phyloP scores from a whole-genome alignment of 257 asterid genomes.

The Anisodus tanguticus region DNA sequence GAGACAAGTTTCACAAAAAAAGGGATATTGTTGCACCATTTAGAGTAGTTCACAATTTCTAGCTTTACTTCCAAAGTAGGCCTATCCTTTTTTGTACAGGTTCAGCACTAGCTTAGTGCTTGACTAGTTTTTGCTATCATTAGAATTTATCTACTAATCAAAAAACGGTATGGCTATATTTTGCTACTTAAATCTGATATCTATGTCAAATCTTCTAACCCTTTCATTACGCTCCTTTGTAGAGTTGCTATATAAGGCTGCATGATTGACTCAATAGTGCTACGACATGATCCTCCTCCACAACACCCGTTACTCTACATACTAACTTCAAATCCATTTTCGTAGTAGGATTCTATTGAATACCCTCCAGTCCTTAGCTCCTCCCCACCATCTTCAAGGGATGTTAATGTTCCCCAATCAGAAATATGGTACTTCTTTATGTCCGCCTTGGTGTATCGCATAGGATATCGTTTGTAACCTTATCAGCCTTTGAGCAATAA shows the following conservation, averaged over 20 bases:
- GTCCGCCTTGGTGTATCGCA: no score
- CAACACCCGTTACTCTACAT: neutral
- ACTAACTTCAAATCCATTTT: conserved; percentile 16
- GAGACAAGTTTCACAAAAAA: conserved; percentile 2
- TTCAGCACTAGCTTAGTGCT: neutral
- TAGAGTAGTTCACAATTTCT: conserved; percentile 1
- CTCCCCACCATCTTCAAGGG: neutral
- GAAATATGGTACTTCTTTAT: neutral
- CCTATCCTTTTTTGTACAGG: neutral
- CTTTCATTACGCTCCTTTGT: conserved; percentile 9
- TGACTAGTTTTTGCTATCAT: neutral
- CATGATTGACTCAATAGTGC: neutral
- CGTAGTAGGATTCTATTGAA: neutral
- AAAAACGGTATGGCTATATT: neutral
- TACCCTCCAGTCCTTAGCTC: conserved; percentile 12
- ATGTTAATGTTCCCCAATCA: conserved; percentile 5
- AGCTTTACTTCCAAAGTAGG: neutral
- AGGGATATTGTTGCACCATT: neutral
- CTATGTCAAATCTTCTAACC: neutral
- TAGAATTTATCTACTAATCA: neutral
- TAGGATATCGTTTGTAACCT: neutral
- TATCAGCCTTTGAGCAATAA: conserved; percentile 21
- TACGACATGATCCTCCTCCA: conserved; percentile 6
- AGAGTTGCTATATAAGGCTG: neutral
- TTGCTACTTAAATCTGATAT: neutral